A percentile compares a stretch with the other conserved stretches of the same genome.
phyloP scores from a whole-genome alignment of 495 filamentous ascomycete species.

The Sporormia fimetaria region DNA sequence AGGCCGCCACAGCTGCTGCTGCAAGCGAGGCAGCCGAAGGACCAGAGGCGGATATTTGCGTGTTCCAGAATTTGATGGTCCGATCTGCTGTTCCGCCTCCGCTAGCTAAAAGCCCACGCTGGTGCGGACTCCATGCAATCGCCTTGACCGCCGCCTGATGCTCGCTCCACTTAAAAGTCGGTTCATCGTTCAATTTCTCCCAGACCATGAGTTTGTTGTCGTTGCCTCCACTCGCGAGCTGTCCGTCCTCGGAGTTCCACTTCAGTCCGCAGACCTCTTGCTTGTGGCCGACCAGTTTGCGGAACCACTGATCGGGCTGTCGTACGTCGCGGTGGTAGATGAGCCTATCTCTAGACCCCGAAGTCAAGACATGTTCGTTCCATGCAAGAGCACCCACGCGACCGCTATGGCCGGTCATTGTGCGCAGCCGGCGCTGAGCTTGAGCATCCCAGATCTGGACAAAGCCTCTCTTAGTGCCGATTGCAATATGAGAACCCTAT shows the following conservation, averaged over 20 bases:
- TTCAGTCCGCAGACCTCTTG: constrained; percentile 97
- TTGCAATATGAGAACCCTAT: constrained; percentile 83
- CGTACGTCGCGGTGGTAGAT: constrained; percentile 95
- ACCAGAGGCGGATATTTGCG: constrained; percentile 39
- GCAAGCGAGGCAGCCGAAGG: constrained; percentile 41
- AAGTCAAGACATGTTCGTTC: constrained; percentile 96
- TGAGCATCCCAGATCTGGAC: constrained; percentile 98
- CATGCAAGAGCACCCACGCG: constrained; percentile 87
- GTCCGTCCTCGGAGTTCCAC: constrained; percentile 92
- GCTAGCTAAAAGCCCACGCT: constrained; percentile 83
- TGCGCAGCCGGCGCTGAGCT: constrained; percentile 67
- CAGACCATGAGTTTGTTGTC: constrained; percentile 98
- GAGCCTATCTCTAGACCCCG: constrained; percentile 81
- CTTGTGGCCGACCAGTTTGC: constrained; percentile 83
- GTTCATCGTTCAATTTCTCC: constrained; percentile 82
- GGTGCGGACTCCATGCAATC: constrained; percentile 97
- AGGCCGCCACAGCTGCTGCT: constrained; percentile 32
- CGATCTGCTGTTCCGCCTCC: constrained; percentile 93
- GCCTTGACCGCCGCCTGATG: constrained; percentile 95
- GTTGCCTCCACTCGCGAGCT: constrained; percentile 92
- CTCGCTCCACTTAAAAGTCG: constrained; percentile 81
- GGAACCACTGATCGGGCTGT: constrained; percentile 78
- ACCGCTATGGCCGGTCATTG: constrained; percentile 91
- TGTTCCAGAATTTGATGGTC: constrained; percentile 96
- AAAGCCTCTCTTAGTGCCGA: constrained; percentile 84